These are phyloP conservation scores for Microdochium bolleyi DNA, from an alignment of 2,329 filamentous ascomycete species.

Conservation along the genomic window DNA sequence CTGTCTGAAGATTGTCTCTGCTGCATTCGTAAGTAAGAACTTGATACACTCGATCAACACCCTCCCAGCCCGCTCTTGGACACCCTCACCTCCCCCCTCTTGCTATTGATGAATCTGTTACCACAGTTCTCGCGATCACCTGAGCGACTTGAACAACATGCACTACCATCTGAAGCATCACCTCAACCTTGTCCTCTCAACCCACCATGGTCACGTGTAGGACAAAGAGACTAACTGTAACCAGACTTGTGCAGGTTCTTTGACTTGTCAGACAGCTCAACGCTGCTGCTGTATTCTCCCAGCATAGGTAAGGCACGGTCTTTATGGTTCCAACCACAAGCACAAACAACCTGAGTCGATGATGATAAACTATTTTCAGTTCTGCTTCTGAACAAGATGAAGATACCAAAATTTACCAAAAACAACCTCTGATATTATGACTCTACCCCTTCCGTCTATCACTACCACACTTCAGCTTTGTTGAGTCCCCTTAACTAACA, in stretches of 20 bases:
- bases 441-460: not conserved
- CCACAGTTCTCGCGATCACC: conserved; percentile 54
- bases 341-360: conserved; percentile 27
- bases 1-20: not conserved
- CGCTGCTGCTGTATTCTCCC: too few relatives aligned
- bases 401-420: conserved; percentile 57
- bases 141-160: conserved; percentile 62
- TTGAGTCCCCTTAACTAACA: conserved; percentile 3
- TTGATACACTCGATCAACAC: conserved; percentile 6
- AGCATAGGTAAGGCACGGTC: too few relatives aligned
- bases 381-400: conserved; percentile 68
- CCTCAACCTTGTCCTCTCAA: conserved; percentile 4
- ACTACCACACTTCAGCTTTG: conserved; percentile 2
- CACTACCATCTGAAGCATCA: conserved; percentile 65
- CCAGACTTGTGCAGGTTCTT: not conserved
- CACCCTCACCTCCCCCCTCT: conserved; percentile 10
- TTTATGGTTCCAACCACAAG: not conserved
- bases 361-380: conserved; percentile 62
- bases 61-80: conserved; percentile 3
- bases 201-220: conserved; percentile 7
- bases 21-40: not conserved
- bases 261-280: too few relatives aligned
- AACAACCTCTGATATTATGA: conserved; percentile 46
- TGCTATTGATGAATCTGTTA: conserved; percentile 45
- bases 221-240: not conserved